Evolutionary conservation across 1,139 yeast species (phyloP), one percentile per base, ranked within the genome.

Genomic region (Geotrichum bryndzae): DNA sequence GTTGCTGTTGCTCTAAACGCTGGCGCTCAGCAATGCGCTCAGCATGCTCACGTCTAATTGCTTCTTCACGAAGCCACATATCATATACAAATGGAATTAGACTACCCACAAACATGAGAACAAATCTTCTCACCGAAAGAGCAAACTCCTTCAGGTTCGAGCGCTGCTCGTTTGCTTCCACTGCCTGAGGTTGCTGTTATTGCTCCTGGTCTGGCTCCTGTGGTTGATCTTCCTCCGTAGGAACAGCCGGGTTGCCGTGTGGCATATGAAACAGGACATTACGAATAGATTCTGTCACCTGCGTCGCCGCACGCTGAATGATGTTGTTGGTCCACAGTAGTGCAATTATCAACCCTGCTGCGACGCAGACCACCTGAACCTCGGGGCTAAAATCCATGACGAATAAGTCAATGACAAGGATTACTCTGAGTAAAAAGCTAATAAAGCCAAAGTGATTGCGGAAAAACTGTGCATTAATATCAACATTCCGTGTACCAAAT

Each of bases 21-120:
- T 52, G 56, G 41, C 51, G 59, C 48, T 53, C 55, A 10, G 51
- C 48, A 8, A 63, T 22, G 23, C 46, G 63, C 23, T 61, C 63
- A 1, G 59, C 66, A 29, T 66, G 66, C 13, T 61, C 62, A 23
- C 66, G 58, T 18, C 70, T 59, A 22, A 61, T 58, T 18, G 56
- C 53, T 51, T 67, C 68, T 51, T 67, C 70, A 15, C 60, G 64
- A n/a, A 54, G 61, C 73, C 73, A 70, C 27, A 65, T 53, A 27
- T 66, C 69, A 53, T 68, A 64, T 33, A 69, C 58, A n/a, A 67
- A 62, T 0, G 73, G 72, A 27, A 69, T 56, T 45, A 69, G 31
- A 51, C 71, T 69, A 23, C 67, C 68, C 13, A 70, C 38, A 51
- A 69, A 63, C 61, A 70, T 62, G 29, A 65, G 51, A n/a, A 60